A percentile compares a stretch with the other conserved stretches of the same genome.
phyloP scores from a whole-genome alignment of 2,329 filamentous ascomycete species.

The Cladosporium cucumerinum region DNA sequence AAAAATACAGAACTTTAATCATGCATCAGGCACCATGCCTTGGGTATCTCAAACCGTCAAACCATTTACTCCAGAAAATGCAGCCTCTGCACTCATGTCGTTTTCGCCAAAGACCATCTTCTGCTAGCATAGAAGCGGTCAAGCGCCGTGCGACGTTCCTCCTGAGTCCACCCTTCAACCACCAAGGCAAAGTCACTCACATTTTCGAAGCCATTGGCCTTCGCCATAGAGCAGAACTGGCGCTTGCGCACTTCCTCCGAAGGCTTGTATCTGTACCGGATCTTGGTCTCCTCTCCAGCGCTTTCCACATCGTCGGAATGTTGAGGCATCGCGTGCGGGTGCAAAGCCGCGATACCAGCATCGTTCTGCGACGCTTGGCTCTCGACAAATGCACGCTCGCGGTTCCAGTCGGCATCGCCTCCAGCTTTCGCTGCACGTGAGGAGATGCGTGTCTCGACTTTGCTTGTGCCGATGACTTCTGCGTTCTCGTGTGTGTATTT shows the following conservation, averaged over 20 bases:
- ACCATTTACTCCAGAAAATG: background rate
- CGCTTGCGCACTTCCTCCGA: constrained; percentile 69
- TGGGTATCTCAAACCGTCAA: background rate
- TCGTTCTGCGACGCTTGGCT: constrained; percentile 51
- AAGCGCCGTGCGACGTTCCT: constrained; percentile 71
- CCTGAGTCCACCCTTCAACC: constrained; percentile 87
- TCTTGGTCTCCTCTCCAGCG: constrained; percentile 29
- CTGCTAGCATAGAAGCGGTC: constrained; percentile 68
- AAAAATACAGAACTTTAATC: background rate
- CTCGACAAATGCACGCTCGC: constrained; percentile 40
- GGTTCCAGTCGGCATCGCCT: constrained; percentile 49
- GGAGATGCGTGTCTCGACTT: constrained; percentile 81
- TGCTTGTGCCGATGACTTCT: constrained; percentile 89
- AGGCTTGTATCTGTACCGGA: constrained; percentile 66
- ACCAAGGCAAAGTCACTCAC: constrained; percentile 83
- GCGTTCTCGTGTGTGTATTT: constrained; percentile 96
- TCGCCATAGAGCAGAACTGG: constrained; percentile 90
- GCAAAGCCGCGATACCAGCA: constrained; percentile 3
- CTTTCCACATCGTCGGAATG: constrained; percentile 19
- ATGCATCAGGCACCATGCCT: background rate
- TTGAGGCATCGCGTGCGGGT: constrained; percentile 28
- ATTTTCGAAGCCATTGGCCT: constrained; percentile 69
- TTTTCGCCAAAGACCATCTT: background rate
- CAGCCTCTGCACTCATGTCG: background rate
- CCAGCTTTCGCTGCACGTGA: constrained; percentile 66